Conservation (phyloP, 2,329 filamentous ascomycete genomes). For the Exophiala phaeomuriformis region DNA sequence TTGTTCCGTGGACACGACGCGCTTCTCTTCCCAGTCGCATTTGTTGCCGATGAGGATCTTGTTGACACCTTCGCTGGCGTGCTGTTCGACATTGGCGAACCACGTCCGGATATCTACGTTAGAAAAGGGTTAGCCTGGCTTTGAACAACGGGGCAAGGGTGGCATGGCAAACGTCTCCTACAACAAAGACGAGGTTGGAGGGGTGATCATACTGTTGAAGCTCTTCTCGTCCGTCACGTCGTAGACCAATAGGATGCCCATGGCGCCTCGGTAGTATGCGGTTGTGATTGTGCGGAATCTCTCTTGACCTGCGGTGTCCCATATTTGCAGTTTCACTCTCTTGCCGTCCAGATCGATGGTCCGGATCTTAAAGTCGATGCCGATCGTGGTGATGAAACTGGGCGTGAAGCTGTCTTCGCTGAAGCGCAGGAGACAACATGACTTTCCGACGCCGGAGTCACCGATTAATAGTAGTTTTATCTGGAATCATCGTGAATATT, state of each 20-base stretch:
- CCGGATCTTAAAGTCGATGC: conserved; percentile 99
- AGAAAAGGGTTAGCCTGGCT: neutral
- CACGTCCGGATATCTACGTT: conserved; percentile 94
- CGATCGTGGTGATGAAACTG: conserved; percentile 97
- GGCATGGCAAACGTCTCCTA: too few species aligned
- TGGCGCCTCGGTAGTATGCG: conserved; percentile 95
- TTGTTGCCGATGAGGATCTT: conserved; percentile 99
- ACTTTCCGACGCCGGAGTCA: conserved; percentile 94
- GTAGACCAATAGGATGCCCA: conserved; percentile 96
- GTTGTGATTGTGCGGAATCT: conserved; percentile 98
- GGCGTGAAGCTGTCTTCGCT: conserved; percentile 97
- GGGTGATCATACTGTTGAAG: conserved; percentile 67
- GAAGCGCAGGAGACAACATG: conserved; percentile 91
- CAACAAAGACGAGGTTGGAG: neutral
- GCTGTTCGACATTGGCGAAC: conserved; percentile 98
- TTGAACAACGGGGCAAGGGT: too few species aligned
- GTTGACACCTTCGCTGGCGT: conserved; percentile 97
- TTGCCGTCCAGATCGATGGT: conserved; percentile 99
- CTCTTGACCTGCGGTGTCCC: conserved; percentile 98
- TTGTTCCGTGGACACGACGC: conserved; percentile 83
- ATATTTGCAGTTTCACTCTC: conserved; percentile 98
- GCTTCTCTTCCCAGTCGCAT: conserved; percentile 99
- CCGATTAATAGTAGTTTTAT: conserved; percentile 96
- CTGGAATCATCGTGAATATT: conserved; percentile 41
- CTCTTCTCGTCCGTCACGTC: conserved; percentile 95